Evolutionary conservation across 148 eudicot genomes (phyloP), one percentile per base, ranked within the genome.

Genomic region (Dianthus caryophyllus): DNA sequence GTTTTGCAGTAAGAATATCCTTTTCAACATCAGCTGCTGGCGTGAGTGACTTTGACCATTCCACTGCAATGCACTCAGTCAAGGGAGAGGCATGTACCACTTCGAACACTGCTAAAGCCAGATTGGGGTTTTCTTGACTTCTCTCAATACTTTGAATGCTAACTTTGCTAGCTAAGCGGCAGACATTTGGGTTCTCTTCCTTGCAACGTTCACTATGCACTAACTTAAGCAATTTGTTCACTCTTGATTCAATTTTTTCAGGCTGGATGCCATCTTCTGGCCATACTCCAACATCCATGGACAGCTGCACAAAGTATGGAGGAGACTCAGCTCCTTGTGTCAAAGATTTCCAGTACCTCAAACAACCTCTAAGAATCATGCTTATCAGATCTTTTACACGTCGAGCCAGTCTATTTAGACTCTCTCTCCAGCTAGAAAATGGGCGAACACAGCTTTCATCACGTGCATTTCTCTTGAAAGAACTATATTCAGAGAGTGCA

Each of bases 21-120:
- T 90, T 87, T n/a, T 96, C 96, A 61, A 95, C 93, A 72, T 95
- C 99, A 68, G 96, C 88, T 50, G 99, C 99, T 27, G 97, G 99
- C 59, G 96, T 88, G 65, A 95, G 80, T 25, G 99, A 95, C 67
- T 84, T 84, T 69, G 84, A 82, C 80, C 84, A 80, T 61, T 81
- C 91, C 6, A 73, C 66, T 18, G 75, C 72, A 26, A 25, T 78
- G 73, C 99, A 90, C 63, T 84, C 84, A 7, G 74, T 61, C 73
- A 79, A 76, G 5, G 93, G 79, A 71, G 93, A 79, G 61, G 92
- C 97, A 82, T 86, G 81, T 63, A 87, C 90, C 77, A 90, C 99
- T 80, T 95, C 99, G 73, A 90, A 84, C 70, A 95, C 97, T 74
- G 92, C 91, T 76, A 88, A 77, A 25, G 93, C 99, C 55, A 90